Conservation (phyloP, 2,329 filamentous ascomycete genomes). For the Fusarium sp. region DNA sequence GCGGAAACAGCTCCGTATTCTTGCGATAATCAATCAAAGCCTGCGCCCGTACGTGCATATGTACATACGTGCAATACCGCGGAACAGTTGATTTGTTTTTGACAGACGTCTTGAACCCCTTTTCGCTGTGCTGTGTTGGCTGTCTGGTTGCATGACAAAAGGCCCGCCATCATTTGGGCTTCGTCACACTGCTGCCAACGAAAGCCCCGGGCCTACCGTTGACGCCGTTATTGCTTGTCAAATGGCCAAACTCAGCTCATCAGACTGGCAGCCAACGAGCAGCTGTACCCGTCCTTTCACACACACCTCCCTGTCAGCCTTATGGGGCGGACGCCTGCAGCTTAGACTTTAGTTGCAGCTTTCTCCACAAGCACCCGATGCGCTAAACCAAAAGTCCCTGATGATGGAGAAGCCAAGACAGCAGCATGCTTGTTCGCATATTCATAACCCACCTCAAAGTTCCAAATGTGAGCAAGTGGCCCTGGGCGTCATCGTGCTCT, state of each 20-base stretch:
- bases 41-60: too few species aligned
- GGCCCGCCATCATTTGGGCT: conserved; percentile 22
- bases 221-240: conserved; percentile 6
- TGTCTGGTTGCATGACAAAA: conserved; percentile 1
- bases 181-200: conserved; percentile 8
- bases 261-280: conserved; percentile 29
- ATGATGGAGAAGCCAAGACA: conserved; percentile 11
- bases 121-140: not conserved
- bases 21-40: not conserved
- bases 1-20: conserved; percentile 11
- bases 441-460: conserved; percentile 20
- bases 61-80: too few species aligned
- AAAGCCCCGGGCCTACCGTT: conserved; percentile 8
- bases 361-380: conserved; percentile 43
- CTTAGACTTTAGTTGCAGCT: conserved; percentile 18
- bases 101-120: not conserved
- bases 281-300: conserved; percentile 16
- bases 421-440: conserved; percentile 28
- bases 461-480: conserved; percentile 20
- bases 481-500: conserved; percentile 20
- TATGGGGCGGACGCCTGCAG: conserved; percentile 45
- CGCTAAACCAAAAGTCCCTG: conserved; percentile 43
- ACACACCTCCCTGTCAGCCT: conserved; percentile 48
- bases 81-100: not conserved
- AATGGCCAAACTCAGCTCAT: conserved; percentile 30